phyloP scores from a whole-genome alignment of 2,329 filamentous ascomycete species.

The Daldinia sp. region DNA sequence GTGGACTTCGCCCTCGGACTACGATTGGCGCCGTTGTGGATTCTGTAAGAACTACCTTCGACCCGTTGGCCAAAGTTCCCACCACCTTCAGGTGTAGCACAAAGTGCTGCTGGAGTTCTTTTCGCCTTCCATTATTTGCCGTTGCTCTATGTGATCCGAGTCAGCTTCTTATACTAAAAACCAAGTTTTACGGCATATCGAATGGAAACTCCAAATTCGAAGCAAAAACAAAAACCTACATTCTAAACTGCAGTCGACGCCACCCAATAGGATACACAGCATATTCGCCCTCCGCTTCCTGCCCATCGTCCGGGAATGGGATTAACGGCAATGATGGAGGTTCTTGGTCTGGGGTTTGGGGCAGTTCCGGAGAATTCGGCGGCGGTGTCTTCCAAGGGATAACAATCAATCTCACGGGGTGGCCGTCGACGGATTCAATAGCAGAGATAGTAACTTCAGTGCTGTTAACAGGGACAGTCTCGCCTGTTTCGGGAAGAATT shows the following conservation, averaged over 20 bases:
- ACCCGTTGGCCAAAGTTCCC: conserved; percentile 83
- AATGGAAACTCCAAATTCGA: conserved; percentile 19
- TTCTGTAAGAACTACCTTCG: conserved; percentile 82
- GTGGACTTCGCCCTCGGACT: conserved; percentile 88
- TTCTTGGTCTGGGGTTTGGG: conserved; percentile 78
- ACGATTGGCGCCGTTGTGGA: conserved; percentile 90
- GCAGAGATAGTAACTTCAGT: conserved; percentile 91
- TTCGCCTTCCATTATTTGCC: conserved; percentile 92
- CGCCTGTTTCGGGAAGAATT: conserved; percentile 78
- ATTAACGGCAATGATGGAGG: conserved; percentile 81
- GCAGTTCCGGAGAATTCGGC: conserved; percentile 74
- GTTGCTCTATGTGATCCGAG: conserved; percentile 69
- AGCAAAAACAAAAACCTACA: conserved; percentile 55
- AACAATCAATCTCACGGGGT: conserved; percentile 90
- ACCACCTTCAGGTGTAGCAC: conserved; percentile 86
- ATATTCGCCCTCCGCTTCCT: conserved; percentile 76
- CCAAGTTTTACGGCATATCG: not conserved
- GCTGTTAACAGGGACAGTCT: conserved; percentile 80
- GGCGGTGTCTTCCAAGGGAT: conserved; percentile 98
- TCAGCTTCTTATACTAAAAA: conserved; percentile 21
- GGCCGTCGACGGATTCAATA: conserved; percentile 93
- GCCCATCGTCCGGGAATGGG: conserved; percentile 68
- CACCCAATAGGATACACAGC: conserved; percentile 93
- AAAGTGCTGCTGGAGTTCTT: conserved; percentile 97
- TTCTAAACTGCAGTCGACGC: conserved; percentile 92